Evolutionary conservation across 2,329 filamentous ascomycete genomes (phyloP), one percentile per base, ranked within the genome.

Genomic region (Xylariaceae sp.): DNA sequence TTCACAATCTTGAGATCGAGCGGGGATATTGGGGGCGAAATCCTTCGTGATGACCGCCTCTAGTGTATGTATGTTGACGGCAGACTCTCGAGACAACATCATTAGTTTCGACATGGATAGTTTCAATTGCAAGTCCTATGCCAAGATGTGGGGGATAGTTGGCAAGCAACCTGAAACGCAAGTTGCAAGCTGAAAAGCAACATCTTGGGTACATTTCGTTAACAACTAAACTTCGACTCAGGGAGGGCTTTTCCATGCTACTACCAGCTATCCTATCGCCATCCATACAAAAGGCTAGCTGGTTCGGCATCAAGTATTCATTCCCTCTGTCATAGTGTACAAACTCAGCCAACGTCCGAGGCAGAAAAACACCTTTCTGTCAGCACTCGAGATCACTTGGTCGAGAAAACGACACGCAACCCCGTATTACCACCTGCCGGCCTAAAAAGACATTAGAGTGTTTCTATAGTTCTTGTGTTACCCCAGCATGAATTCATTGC

Each of bases 11-110:
- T 20, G 19, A 48, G 32, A 37, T 44, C 52, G 60, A 58, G 64
- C 66, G 58, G 64, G 65, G 63, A 40, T 61, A 50, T 52, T 67
- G 66, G 65, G 65, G 65, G 65, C 65, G 55, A 54, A 67, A 67
- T 65, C 64, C 65, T 67, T 64, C 64, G 18, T 55, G 48, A 50
- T 59, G 44, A 54, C 44, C 52, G 54, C 61, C 61, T n/a, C n/a
- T n/a, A n/a, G n/a, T n/a, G n/a, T 56, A 63, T 57, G 54, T 54
- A 37, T 37, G 32, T 37, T 37, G 14, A 12, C 32, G 32, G 32
- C 12, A 16, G 32, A 37, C 14, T 37, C 14, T 37, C 23, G 23
- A 19, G 48, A 44, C 44, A 50, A 40, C 37, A 45, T 16, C 40
- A 44, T 54, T 40, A 19, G 48, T 19, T 29, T 46, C 32, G n/a